A percentile compares a stretch with the other conserved stretches of the same genome.
phyloP scores from a whole-genome alignment of 345 rosid genomes.

The Noccaea caerulescens region DNA sequence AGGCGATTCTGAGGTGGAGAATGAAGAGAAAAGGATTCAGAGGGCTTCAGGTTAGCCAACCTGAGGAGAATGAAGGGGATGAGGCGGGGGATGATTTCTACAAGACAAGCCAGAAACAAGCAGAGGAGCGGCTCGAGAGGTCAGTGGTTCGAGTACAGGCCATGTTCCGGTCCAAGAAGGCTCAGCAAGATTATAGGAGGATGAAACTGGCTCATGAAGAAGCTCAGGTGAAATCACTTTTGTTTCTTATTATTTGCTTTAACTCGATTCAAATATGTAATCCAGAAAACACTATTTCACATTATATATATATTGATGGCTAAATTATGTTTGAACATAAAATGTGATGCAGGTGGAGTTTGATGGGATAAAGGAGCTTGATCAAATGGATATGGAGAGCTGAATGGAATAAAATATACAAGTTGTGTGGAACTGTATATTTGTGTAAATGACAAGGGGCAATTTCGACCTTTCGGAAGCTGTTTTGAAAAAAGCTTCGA shows the following conservation, averaged over 20 bases:
- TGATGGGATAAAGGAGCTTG: constrained; percentile 47
- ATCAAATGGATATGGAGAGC: constrained; percentile 44
- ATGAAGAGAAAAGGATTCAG: constrained; percentile 90
- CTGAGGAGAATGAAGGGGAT: constrained; percentile 51
- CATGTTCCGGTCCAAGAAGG: constrained; percentile 96
- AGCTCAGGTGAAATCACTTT: constrained; percentile 60
- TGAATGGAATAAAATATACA: constrained; percentile 24
- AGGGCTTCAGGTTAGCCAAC: constrained; percentile 63
- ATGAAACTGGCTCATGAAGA: constrained; percentile 72
- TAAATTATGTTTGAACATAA: background rate
- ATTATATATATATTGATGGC: background rate
- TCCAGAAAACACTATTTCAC: background rate
- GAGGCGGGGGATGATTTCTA: constrained; percentile 77
- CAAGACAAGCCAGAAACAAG: constrained; percentile 78
- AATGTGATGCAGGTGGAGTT: constrained; percentile 67
- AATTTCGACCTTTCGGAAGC: constrained; percentile 29
- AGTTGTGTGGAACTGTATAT: constrained; percentile 28
- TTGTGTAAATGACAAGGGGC: constrained; percentile 34
- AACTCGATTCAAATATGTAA: background rate
- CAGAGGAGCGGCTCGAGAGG: constrained; percentile 85
- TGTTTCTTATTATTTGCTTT: background rate
- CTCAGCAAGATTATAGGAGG: constrained; percentile 84
- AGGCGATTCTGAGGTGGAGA: constrained; percentile 91
- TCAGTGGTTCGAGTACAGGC: constrained; percentile 83
- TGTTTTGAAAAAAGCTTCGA: constrained; percentile 35